Evolutionary conservation across 352 stramenopile species (phyloP).

Genomic region (Pythium sp.): DNA sequence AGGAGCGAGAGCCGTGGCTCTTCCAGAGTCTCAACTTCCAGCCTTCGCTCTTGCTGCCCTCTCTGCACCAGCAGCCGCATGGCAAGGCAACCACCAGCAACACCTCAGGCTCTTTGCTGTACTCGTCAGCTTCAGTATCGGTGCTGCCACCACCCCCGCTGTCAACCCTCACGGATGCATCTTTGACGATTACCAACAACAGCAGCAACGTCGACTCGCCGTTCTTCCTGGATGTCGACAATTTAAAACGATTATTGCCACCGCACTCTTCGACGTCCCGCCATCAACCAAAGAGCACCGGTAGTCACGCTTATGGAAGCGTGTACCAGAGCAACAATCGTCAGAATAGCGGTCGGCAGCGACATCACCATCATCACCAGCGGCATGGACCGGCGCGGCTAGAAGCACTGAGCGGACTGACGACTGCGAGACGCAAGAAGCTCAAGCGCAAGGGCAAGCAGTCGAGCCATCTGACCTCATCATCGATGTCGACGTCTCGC

Average conservation of each 20-base stretch:
- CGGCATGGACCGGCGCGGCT: constrained; percentile 32
- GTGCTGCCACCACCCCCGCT: not conserved
- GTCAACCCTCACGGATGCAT: not conserved
- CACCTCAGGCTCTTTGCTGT: not conserved
- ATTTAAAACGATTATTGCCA: constrained; percentile 57
- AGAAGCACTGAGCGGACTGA: constrained; percentile 33
- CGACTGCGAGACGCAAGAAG: constrained; percentile 11
- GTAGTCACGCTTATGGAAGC: constrained; percentile 10
- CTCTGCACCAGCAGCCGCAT: constrained; percentile 1
- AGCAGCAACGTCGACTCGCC: constrained; percentile 21
- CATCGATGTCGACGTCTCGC: constrained; percentile 21
- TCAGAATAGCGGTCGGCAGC: not conserved
- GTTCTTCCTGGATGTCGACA: constrained; percentile 70
- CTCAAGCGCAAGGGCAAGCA: constrained; percentile 12
- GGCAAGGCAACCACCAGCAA: not conserved
- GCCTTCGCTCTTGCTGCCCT: constrained; percentile 14
- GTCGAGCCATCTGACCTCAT: constrained; percentile 7
- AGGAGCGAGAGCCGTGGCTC: constrained; percentile 55
- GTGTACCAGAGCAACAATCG: constrained; percentile 15
- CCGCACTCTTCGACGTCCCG: constrained; percentile 19
- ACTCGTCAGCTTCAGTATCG: constrained; percentile 2
- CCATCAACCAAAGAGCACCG: constrained; percentile 13
- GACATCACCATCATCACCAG: constrained; percentile 12
- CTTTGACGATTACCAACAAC: constrained; percentile 9
- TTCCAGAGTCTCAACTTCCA: constrained; percentile 60